Base-by-base conservation (phyloP, 1,284 basidiomycete genomes). In the Anthracocystis setariae region DNA sequence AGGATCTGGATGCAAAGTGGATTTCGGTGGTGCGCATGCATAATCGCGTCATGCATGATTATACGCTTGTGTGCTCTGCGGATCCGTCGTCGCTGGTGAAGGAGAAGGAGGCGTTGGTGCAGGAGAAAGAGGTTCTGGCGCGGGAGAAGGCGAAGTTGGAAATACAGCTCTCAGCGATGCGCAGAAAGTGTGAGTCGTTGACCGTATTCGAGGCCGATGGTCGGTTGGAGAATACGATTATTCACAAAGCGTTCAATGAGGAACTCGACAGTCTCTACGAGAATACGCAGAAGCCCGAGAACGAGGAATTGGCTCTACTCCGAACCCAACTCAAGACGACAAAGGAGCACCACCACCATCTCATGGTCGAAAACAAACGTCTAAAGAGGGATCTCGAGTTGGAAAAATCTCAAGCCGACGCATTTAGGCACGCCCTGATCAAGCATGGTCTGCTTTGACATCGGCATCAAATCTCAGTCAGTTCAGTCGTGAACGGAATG, bases 161-260 rank as follows among this genome's bases (percentile, higher is more conserved):
- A 29, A 54, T 49, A 8, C 60, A 78, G 49, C 20, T 82, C 5
- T 53, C 73, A 25, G 70, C 58, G 17, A 56, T 81, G 12, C 58
- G 55, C 29, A 61, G 78, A 32, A 76, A 76, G 40, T 77, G 75
- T 52, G 74, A 73, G 29, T 49, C 78, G n/a, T 49, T 82, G 20
- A 67, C 69, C 12, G 73, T 73, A 24, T 64, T 82, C 24, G 80
- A 82, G 56, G 55, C 71, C 23, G 80, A 82, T 46, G 78, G 73
- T 3, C 71, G 79, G 3, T 46, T 80, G 35, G 81, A 82, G 53
- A 81, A 82, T 49, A 77, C 80, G 15, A 79, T 78, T 62, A 60
- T 82, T n/a, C 78, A 82, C 63, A 70, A 75, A 57, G 74, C 74
- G 8, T 82, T 82, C 69, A 82, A 82, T 54, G 81, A 82, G 45